Evolutionary conservation across 2,329 filamentous ascomycete genomes (phyloP), one percentile per base, ranked within the genome.

Genomic region (Diaporthe amygdali): DNA sequence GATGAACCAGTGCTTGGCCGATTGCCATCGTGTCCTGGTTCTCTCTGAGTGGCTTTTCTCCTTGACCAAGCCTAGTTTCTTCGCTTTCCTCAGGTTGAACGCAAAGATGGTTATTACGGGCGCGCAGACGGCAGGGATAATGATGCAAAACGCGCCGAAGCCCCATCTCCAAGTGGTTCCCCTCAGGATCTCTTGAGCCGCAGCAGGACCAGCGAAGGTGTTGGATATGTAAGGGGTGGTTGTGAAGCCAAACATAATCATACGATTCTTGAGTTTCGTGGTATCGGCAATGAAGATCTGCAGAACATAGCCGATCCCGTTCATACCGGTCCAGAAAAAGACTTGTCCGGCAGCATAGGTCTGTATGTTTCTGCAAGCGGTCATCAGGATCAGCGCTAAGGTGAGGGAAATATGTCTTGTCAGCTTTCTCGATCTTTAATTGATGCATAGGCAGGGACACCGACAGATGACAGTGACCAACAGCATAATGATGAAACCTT

Each of bases 321-420:
- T 70, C 55, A 70, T 63, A 4, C 68, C 68, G 15, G 55, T 59
- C 68, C 68, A 70, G 68, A 51, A 70, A 10, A 70, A 70, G 12
- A 59, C 68, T 20, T 70, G 68, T 22, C 55, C 68, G 6, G 68
- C 68, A 3, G 68, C 68, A 34, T 70, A 70, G 5, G 55, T 66
- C n/a, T 59, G 41, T 1, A 70, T 30, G 27, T 70, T 66, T 20
- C 52, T 41, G 25, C 68, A 70, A 1, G 68, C 41, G 22, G 68
- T 56, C 68, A 70, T 70, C 41, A 70, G 25, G 15, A 70, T n/a
- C 7, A 70, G 56, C 15, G 68, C 68, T 70, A 44, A 25, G 6
- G 37, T 15, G 37, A 17, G 14, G 22, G 20, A n/a, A 20, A 14
- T 6, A 12, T 12, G 6, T 2, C 25, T 2, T 22, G 49, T 68